Conservation (phyloP, 805 yeast species). For the Pichia cephalocereana region DNA sequence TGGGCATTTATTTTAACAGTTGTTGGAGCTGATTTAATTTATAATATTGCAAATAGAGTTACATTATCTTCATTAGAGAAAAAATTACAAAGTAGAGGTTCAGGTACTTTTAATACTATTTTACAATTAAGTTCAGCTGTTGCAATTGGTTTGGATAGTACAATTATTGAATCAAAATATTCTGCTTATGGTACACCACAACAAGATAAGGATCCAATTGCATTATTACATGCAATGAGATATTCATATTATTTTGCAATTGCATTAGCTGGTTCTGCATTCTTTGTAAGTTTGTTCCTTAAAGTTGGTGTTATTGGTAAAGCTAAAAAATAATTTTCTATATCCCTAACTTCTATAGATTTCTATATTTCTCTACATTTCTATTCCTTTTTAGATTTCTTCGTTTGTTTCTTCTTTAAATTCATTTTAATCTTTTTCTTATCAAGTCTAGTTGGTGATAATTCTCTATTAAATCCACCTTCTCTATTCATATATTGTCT, state of each 20-base stretch:
- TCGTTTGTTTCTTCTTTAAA: not conserved
- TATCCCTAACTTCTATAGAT: not conserved
- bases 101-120: slow-evolving; percentile 39
- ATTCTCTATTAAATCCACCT: slow-evolving; percentile 46
- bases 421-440: slow-evolving; percentile 4
- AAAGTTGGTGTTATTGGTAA: slow-evolving; percentile 29
- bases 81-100: slow-evolving; percentile 35
- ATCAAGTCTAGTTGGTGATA: slow-evolving; percentile 33
- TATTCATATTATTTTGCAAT: slow-evolving; percentile 33
- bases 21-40: slow-evolving; percentile 39
- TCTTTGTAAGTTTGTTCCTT: slow-evolving; percentile 26
- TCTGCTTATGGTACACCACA: slow-evolving; percentile 23
- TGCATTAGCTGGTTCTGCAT: slow-evolving; percentile 25
- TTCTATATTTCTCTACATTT: too few species aligned
- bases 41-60: slow-evolving; percentile 36
- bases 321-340: slow-evolving; percentile 2
- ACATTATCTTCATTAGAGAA: slow-evolving; percentile 32
- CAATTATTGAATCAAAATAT: slow-evolving; percentile 28
- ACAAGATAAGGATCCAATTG: slow-evolving; percentile 15
- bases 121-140: slow-evolving; percentile 33
- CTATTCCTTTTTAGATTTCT: not conserved
- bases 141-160: slow-evolving; percentile 34
- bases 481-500: slow-evolving; percentile 53
- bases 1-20: slow-evolving; percentile 33
- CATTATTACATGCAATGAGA: slow-evolving; percentile 26